Conservation (phyloP, 805 yeast species). For the Komagataella kurtzmanii region DNA sequence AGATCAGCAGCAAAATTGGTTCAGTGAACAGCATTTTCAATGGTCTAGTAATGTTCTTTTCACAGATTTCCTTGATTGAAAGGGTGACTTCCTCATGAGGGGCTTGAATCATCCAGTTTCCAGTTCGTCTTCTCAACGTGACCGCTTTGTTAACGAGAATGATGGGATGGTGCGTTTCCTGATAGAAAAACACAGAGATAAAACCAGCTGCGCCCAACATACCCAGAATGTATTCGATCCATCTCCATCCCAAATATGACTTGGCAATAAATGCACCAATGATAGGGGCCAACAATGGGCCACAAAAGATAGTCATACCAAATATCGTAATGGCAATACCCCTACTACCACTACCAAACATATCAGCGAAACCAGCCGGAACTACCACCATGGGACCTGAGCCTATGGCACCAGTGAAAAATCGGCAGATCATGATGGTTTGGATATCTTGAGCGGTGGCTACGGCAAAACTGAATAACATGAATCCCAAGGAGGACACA, state of each 20-base stretch:
- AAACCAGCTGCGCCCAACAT: constrained; percentile 35
- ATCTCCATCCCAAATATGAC: constrained; percentile 66
- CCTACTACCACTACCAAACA: constrained; percentile 50
- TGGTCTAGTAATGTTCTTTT: constrained; percentile 58
- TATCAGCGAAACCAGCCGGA: constrained; percentile 79
- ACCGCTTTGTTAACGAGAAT: constrained; percentile 52
- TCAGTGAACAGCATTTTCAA: constrained; percentile 51
- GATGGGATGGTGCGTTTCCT: constrained; percentile 65
- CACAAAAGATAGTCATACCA: constrained; percentile 59
- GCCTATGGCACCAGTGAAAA: constrained; percentile 70
- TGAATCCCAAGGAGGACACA: constrained; percentile 40
- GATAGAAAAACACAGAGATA: constrained; percentile 28
- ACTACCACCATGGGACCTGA: constrained; percentile 79
- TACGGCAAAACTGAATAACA: constrained; percentile 52
- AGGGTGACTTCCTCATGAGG: constrained; percentile 56
- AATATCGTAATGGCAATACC: constrained; percentile 69
- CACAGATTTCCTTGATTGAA: constrained; percentile 42
- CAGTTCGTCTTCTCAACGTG: constrained; percentile 48
- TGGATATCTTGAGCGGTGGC: constrained; percentile 75
- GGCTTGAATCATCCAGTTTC: constrained; percentile 76
- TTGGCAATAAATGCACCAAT: constrained; percentile 55
- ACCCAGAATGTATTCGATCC: constrained; percentile 59
- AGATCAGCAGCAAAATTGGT: constrained; percentile 57
- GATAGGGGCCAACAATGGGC: constrained; percentile 78
- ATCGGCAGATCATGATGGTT: constrained; percentile 64